Evolutionary conservation across 768 basidiomycete species (phyloP).

Genomic region (Favolaschia claudopus): DNA sequence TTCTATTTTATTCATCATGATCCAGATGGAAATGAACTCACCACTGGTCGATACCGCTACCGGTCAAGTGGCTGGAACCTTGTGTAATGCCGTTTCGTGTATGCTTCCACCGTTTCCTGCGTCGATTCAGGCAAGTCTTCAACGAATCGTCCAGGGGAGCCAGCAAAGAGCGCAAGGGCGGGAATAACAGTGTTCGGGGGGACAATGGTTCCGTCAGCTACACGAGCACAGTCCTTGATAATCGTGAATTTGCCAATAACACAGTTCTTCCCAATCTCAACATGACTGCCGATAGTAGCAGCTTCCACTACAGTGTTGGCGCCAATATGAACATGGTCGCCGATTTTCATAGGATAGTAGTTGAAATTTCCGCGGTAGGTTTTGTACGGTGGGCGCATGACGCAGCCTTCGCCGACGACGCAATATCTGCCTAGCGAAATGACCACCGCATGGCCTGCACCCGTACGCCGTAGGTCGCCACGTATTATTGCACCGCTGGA

Average conservation of each 20-base stretch:
- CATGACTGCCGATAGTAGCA: constrained; percentile 91
- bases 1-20: constrained; percentile 32
- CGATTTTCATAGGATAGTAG: constrained; percentile 97
- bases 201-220: constrained; percentile 89
- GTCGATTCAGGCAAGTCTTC: constrained; percentile 93
- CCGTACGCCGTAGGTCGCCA: constrained; percentile 90
- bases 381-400: constrained; percentile 91
- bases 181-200: constrained; percentile 95
- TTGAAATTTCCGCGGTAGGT: constrained; percentile 92
- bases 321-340: constrained; percentile 95
- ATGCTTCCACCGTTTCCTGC: constrained; percentile 88
- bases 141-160: constrained; percentile 87
- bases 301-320: constrained; percentile 91
- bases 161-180: constrained; percentile 82
- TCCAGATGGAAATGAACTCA: constrained; percentile 6
- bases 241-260: constrained; percentile 97
- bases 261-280: constrained; percentile 95
- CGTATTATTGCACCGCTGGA: constrained; percentile 89
- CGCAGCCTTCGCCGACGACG: constrained; percentile 86
- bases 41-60: constrained; percentile 5
- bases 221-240: constrained; percentile 93
- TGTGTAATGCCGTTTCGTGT: constrained; percentile 86
- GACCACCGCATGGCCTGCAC: constrained; percentile 91
- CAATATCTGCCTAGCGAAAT: constrained; percentile 95
- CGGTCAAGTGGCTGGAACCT: constrained; percentile 75